Conservation (phyloP, 441 rosid species). For the Euphorbia neoarborescens region DNA sequence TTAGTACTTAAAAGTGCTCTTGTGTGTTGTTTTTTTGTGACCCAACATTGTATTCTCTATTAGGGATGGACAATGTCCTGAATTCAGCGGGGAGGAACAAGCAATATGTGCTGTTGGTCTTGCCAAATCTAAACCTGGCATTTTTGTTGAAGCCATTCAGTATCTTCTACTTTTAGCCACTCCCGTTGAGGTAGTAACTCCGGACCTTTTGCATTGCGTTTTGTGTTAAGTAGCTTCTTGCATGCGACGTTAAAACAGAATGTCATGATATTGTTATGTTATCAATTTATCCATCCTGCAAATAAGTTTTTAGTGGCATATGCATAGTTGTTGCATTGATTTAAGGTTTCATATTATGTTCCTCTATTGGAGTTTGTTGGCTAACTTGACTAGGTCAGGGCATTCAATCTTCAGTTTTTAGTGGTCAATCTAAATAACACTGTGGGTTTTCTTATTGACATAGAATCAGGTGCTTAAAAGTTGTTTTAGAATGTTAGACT, state of each 20-base stretch:
- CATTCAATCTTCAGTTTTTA: constrained; percentile 10
- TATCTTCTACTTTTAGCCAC: constrained; percentile 81
- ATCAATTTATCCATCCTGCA: background rate
- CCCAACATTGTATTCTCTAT: constrained; percentile 18
- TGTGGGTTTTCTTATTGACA: constrained; percentile 7
- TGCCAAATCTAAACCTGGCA: constrained; percentile 71
- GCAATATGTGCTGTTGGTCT: constrained; percentile 94
- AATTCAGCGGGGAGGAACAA: constrained; percentile 76
- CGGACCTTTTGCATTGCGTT: constrained; percentile 1
- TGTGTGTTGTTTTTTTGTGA: background rate
- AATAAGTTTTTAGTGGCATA: background rate
- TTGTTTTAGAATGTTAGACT: background rate
- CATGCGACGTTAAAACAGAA: constrained; percentile 1
- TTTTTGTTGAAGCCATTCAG: constrained; percentile 90
- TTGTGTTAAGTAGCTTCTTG: background rate
- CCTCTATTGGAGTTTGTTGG: constrained; percentile 4
- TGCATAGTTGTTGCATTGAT: background rate
- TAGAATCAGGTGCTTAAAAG: constrained; percentile 16
- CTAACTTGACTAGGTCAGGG: constrained; percentile 6
- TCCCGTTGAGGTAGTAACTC: constrained; percentile 66
- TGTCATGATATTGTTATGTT: background rate
- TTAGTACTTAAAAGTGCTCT: background rate
- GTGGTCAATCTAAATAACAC: background rate
- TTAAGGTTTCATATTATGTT: background rate
- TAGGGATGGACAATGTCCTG: constrained; percentile 97